Evolutionary conservation across 371 early-diverging fungal species (phyloP), one percentile per base, ranked within the genome.

Genomic region (Aphelidium insulamus): DNA sequence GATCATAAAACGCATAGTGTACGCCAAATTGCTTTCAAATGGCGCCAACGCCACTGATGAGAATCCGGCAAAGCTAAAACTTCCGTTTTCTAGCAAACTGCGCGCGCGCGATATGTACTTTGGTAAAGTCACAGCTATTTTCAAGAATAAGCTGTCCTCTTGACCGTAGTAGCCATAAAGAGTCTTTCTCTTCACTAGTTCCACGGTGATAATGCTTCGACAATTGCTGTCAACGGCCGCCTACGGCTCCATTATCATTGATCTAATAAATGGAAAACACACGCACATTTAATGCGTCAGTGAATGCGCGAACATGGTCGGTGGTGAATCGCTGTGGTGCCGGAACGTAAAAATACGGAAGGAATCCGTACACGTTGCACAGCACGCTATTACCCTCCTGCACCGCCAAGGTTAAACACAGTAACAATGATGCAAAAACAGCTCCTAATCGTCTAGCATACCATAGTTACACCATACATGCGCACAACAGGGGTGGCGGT

Each of bases 1-100:
- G 46, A 95, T 87, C 98, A 99, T 98, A 55, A 97, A 99, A 19
- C 98, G 66, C 15, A 97, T 46, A 0, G 81, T 55, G 54, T 72
- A 95, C 7, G 74, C 69, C 25, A 98, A 45, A 45, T 91, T 97
- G 50, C 80, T 78, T 45, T 99, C 99, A 50, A 66, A 98, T 0
- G 73, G 69, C 9, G 66, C 50, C 43, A 57, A 52, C 1, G 71
- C 46, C 27, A 57, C 51, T 22, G 44, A 47, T 5, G 49, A 54
- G 2, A 59, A 33, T 7, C 54, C 54, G 10, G 60, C 57, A 4
- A 69, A 48, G n/a, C 46, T 57, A 28, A 72, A 39, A 4, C 65
- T 29, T 73, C 75, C 0, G 63, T 38, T 7, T 57, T 43, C 30
- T 48, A 49, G 30, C 43, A 41, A 30, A 54, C 42, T 2, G 38